These are phyloP conservation scores for Sapria himalayana DNA, from an alignment of 345 rosid genomes.

Conservation along the genomic window DNA sequence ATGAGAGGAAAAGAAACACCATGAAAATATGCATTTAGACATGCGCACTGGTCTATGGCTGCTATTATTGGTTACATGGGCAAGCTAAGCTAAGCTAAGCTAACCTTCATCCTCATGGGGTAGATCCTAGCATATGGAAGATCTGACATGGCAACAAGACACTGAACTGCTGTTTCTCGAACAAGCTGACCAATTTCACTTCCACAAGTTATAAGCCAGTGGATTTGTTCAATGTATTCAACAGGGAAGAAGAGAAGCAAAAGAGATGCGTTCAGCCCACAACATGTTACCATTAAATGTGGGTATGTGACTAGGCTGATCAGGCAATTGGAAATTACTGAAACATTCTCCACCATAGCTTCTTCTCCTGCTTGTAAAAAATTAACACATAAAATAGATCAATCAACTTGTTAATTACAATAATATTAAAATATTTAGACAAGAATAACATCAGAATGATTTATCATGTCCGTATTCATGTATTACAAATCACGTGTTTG, in stretches of 20 bases:
- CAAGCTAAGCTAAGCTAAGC: slow-evolving; percentile 1
- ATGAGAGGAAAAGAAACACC: not conserved
- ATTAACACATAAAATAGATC: slow-evolving; percentile 2
- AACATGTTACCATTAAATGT: slow-evolving; percentile 39
- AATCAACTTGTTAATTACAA: too few species aligned
- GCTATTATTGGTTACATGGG: not conserved
- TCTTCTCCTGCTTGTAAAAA: slow-evolving; percentile 33
- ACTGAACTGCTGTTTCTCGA: slow-evolving; percentile 74
- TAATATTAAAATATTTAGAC: too few species aligned
- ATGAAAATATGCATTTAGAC: too few species aligned
- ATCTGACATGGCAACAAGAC: slow-evolving; percentile 47
- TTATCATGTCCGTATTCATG: too few species aligned
- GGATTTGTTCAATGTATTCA: not conserved
- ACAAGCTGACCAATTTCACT: slow-evolving; percentile 27
- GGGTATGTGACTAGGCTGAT: slow-evolving; percentile 33
- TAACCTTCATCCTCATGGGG: slow-evolving; percentile 56
- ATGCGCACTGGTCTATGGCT: too few species aligned
- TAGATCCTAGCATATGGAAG: slow-evolving; percentile 55
- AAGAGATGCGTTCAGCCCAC: not conserved
- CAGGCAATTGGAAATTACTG: slow-evolving; percentile 32
- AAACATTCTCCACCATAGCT: slow-evolving; percentile 39
- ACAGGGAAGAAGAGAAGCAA: not conserved
- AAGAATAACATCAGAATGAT: too few species aligned
- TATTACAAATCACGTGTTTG: too few species aligned
- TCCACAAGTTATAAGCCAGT: not conserved